A percentile compares a stretch with the other conserved stretches of the same genome.
Conservation (phyloP, 495 filamentous ascomycete genomes). For the Penicillium maclennaniae region DNA sequence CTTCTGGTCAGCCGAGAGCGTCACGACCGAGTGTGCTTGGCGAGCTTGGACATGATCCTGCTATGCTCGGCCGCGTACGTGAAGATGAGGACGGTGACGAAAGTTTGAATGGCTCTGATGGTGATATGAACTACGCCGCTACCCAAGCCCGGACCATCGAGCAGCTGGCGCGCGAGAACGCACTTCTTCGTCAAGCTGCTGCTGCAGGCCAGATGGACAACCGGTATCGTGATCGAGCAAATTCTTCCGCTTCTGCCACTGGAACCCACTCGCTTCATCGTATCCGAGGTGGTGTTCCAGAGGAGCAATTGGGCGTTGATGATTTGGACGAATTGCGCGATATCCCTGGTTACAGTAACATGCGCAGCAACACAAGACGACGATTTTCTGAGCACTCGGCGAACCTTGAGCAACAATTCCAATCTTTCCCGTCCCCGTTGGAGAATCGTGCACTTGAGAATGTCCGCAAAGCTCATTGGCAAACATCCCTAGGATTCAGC, state of each 20-base stretch:
- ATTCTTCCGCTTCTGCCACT: constrained; percentile 46
- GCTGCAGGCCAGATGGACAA: constrained; percentile 55
- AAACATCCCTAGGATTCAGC: constrained; percentile 78
- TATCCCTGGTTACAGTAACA: constrained; percentile 44
- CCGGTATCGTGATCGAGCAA: constrained; percentile 59
- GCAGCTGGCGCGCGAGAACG: constrained; percentile 68
- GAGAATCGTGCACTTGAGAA: constrained; percentile 76
- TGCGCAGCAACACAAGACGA: constrained; percentile 46
- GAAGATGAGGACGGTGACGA: constrained; percentile 84
- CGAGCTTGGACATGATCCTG: constrained; percentile 68
- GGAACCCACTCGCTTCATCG: constrained; percentile 56
- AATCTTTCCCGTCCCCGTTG: constrained; percentile 47
- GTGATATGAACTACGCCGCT: constrained; percentile 50
- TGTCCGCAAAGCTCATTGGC: constrained; percentile 81
- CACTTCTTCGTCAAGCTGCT: constrained; percentile 61
- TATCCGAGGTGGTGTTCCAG: constrained; percentile 60
- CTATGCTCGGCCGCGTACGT: constrained; percentile 69
- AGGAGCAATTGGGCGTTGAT: constrained; percentile 69
- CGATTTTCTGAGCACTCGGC: constrained; percentile 62
- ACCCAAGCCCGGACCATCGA: constrained; percentile 68
- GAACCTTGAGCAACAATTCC: constrained; percentile 49
- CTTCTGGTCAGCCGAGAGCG: constrained; percentile 72
- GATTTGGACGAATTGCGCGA: constrained; percentile 64
- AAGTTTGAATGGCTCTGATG: constrained; percentile 62
- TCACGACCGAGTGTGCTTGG: constrained; percentile 84